phyloP scores from a whole-genome alignment of 1,139 yeast genomes.

The Magnusiomyces starmeri region DNA sequence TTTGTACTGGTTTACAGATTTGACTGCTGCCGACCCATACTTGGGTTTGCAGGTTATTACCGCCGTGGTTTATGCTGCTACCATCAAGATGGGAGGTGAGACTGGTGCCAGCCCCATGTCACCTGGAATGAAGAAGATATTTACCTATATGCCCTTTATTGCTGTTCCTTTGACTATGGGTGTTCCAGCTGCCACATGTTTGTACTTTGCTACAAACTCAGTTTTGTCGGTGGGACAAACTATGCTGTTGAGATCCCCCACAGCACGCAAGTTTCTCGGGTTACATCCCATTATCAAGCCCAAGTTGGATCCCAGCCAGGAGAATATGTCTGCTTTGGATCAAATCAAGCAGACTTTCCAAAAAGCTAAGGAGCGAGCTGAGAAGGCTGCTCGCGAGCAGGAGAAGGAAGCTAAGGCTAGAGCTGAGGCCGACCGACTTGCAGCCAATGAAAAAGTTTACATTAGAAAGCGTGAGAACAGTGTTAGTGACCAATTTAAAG shows the following conservation, averaged over 20 bases:
- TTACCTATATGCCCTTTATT: slow-evolving; percentile 67
- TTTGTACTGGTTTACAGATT: slow-evolving; percentile 70
- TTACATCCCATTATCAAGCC: slow-evolving; percentile 57
- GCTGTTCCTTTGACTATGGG: slow-evolving; percentile 84
- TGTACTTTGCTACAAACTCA: slow-evolving; percentile 80
- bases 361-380: slow-evolving; percentile 48
- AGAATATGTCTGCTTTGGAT: slow-evolving; percentile 39
- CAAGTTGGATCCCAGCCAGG: slow-evolving; percentile 35
- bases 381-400: slow-evolving; percentile 33
- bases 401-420: slow-evolving; percentile 28
- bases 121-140: slow-evolving; percentile 63
- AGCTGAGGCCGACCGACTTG: slow-evolving; percentile 22
- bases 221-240: slow-evolving; percentile 68
- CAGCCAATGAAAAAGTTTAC: slow-evolving; percentile 15
- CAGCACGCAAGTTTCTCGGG: slow-evolving; percentile 51
- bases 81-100: slow-evolving; percentile 83
- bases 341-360: slow-evolving; percentile 58
- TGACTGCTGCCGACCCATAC: slow-evolving; percentile 83
- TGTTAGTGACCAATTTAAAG: slow-evolving; percentile 14
- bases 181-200: slow-evolving; percentile 75
- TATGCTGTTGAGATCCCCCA: slow-evolving; percentile 48
- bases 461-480: slow-evolving; percentile 13
- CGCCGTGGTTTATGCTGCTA: slow-evolving; percentile 67
- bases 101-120: slow-evolving; percentile 72
- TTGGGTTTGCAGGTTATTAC: slow-evolving; percentile 79